Conservation (phyloP, 495 filamentous ascomycete genomes). For the Aspergillus funiculosus region DNA sequence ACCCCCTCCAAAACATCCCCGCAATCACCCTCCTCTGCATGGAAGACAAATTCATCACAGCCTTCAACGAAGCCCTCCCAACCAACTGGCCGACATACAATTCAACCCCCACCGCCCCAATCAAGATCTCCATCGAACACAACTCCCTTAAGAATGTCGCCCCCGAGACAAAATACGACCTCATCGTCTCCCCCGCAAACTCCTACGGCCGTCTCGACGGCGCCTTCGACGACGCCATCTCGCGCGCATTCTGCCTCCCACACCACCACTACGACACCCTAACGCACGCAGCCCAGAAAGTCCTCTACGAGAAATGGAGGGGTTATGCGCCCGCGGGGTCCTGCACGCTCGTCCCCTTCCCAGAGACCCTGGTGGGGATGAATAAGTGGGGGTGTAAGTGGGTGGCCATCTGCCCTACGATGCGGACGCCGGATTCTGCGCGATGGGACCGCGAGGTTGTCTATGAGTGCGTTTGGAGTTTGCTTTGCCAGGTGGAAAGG, state of each 20-base stretch:
- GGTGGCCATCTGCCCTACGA: conserved; percentile 49
- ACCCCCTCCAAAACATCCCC: conserved; percentile 9
- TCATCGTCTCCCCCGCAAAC: conserved; percentile 50
- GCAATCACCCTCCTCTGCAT: conserved; percentile 18
- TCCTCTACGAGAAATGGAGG: conserved; percentile 41
- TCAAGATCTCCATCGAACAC: conserved; percentile 4
- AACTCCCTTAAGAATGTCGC: conserved; percentile 8
- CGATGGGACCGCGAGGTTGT: conserved; percentile 50
- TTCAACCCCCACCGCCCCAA: conserved; percentile 1
- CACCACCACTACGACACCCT: conserved; percentile 41
- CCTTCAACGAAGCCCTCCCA: conserved; percentile 12
- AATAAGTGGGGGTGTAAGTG: conserved; percentile 37
- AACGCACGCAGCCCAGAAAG: conserved; percentile 33
- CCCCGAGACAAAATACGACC: conserved; percentile 30
- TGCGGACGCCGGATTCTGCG: conserved; percentile 36
- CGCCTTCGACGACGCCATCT: conserved; percentile 50
- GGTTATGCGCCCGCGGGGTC: conserved; percentile 46
- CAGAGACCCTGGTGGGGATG: conserved; percentile 17
- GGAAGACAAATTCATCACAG: conserved; percentile 12
- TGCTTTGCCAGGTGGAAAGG: conserved; percentile 42
- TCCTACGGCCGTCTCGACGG: conserved; percentile 48
- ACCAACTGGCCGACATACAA: conserved; percentile 5
- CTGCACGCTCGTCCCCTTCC: conserved; percentile 43
- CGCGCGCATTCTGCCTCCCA: conserved; percentile 38
- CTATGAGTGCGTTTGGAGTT: conserved; percentile 48